These are phyloP conservation scores for Dunaliella primolecta DNA, from an alignment of 139 green algal species.

Conservation along the genomic window DNA sequence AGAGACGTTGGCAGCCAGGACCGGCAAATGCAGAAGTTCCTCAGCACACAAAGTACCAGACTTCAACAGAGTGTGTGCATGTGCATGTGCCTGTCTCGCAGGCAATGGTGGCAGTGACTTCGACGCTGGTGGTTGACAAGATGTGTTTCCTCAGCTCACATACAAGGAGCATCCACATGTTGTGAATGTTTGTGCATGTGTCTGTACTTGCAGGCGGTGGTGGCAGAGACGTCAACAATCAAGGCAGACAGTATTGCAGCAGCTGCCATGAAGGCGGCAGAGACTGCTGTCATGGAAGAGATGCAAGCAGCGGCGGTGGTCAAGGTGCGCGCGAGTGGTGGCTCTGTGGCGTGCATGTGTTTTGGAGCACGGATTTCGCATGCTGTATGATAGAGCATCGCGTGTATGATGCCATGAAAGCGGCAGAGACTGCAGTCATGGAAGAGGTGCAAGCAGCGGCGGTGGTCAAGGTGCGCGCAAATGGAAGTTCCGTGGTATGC, in stretches of 20 bases:
- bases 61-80: too few species aligned
- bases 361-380: too few species aligned
- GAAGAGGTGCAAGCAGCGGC: constrained; percentile 73
- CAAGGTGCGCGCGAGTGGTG: constrained; percentile 15
- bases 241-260: constrained; percentile 62
- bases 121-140: too few species aligned
- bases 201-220: constrained; percentile 27
- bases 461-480: constrained; percentile 3
- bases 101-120: too few species aligned
- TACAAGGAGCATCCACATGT: too few species aligned
- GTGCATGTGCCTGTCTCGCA: too few species aligned
- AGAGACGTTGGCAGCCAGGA: too few species aligned
- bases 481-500: too few species aligned
- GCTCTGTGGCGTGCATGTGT: not conserved
- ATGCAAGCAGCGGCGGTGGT: constrained; percentile 61
- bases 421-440: constrained; percentile 72
- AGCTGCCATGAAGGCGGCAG: constrained; percentile 73
- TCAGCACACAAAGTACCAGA: too few species aligned
- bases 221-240: constrained; percentile 22
- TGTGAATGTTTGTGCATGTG: too few species aligned
- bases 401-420: constrained; percentile 75
- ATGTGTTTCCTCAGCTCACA: too few species aligned
- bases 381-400: not conserved
- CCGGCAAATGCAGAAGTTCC: too few species aligned
- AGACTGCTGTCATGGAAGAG: constrained; percentile 76